These are phyloP conservation scores for Fomitiporia mediterranea DNA, from an alignment of 1,284 basidiomycete species.

Conservation along the genomic window DNA sequence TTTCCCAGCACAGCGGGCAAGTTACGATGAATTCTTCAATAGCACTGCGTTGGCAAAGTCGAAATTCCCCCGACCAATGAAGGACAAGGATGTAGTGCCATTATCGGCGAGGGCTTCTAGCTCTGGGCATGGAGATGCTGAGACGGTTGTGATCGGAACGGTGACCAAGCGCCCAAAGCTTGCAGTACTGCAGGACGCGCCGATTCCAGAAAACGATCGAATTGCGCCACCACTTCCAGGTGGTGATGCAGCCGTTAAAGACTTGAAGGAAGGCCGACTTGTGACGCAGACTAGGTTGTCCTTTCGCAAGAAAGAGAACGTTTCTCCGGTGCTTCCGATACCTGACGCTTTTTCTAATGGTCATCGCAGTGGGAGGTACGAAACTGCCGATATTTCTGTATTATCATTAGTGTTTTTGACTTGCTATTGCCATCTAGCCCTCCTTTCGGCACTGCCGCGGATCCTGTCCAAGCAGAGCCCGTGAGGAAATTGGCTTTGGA, in stretches of 20 bases:
- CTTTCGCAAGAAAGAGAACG: slow-evolving; percentile 13
- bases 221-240: slow-evolving; percentile 13
- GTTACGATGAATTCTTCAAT: slow-evolving; percentile 90
- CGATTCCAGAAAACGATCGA: slow-evolving; percentile 15
- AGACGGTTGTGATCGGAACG: slow-evolving; percentile 10
- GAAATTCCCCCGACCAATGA: slow-evolving; percentile 57
- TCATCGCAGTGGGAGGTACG: slow-evolving; percentile 18
- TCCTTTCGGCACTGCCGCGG: slow-evolving; percentile 12
- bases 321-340: not conserved
- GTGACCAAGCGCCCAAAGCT: slow-evolving; percentile 4
- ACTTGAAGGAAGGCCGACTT: not conserved
- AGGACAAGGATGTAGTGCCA: slow-evolving; percentile 25
- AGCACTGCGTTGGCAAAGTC: slow-evolving; percentile 78
- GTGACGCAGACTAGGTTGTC: slow-evolving; percentile 6
- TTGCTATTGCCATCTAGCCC: slow-evolving; percentile 10
- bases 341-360: slow-evolving; percentile 15
- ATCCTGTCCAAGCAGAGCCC: slow-evolving; percentile 14
- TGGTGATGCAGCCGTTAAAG: not conserved
- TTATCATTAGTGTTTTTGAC: not conserved
- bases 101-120: slow-evolving; percentile 23
- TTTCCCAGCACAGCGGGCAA: slow-evolving; percentile 79
- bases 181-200: slow-evolving; percentile 2
- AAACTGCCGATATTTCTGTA: not conserved
- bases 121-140: slow-evolving; percentile 7
- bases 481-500: slow-evolving; percentile 8